phyloP scores from a whole-genome alignment of 192 early-diverging fungal genomes.

The Helicostylum pulchrum region DNA sequence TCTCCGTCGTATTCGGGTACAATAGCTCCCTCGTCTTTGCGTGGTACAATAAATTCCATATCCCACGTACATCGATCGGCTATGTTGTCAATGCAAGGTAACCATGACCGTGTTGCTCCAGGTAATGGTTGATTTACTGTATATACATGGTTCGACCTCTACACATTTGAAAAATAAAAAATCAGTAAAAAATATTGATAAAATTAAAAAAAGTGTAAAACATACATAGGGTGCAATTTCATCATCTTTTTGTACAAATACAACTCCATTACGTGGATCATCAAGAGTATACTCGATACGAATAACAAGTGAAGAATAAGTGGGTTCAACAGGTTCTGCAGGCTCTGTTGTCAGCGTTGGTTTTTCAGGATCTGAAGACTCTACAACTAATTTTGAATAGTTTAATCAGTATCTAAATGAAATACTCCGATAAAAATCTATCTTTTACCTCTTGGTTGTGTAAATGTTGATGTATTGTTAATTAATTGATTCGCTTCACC shows the following conservation, averaged over 20 bases:
- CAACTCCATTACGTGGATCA: slow-evolving; percentile 47
- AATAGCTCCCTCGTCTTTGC: slow-evolving; percentile 32
- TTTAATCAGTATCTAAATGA: too few species aligned
- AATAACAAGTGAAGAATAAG: slow-evolving; percentile 43
- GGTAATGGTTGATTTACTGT: slow-evolving; percentile 66
- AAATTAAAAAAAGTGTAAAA: not conserved
- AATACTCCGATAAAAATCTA: slow-evolving; percentile 1
- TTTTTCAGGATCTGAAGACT: too few species aligned
- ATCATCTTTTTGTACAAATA: slow-evolving; percentile 56
- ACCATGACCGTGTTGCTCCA: slow-evolving; percentile 68
- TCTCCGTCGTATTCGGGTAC: slow-evolving; percentile 33
- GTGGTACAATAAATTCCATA: slow-evolving; percentile 67
- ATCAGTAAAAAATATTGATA: not conserved
- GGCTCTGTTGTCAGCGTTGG: too few species aligned
- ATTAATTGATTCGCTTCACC: slow-evolving; percentile 7
- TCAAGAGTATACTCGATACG: slow-evolving; percentile 51
- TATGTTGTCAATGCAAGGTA: slow-evolving; percentile 73
- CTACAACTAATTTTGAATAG: too few species aligned
- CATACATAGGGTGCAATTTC: slow-evolving; percentile 53
- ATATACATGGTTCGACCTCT: slow-evolving; percentile 55
- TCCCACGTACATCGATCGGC: slow-evolving; percentile 77
- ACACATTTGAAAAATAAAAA: slow-evolving; percentile 5
- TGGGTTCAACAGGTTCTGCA: slow-evolving; percentile 25
- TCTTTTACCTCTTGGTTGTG: slow-evolving; percentile 23
- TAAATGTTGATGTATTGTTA: slow-evolving; percentile 4